Evolutionary conservation across 208 protist genomes (phyloP), one percentile per base, ranked within the genome.

Genomic region (Herpetomonas muscarum): DNA sequence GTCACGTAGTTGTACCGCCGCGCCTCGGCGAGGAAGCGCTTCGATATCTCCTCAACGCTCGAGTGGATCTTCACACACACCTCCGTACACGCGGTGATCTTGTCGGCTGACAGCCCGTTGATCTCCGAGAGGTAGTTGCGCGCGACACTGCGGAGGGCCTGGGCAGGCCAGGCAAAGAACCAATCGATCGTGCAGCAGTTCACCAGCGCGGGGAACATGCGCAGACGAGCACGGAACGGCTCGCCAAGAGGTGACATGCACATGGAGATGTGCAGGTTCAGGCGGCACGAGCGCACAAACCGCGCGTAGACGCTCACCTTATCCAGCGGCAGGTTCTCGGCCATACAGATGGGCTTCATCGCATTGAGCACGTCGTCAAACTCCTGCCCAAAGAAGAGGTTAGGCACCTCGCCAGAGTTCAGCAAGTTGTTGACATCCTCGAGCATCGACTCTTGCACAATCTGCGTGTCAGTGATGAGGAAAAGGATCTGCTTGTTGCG

Each of bases 151-250:
- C 67, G 55, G 15, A 99, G 79, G 15, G 98, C 97, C 58, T 98
- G 87, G 29, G 83, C 73, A 25, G 97, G 97, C 97, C 98, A 99
- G 42, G 90, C 87, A 13, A 84, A 83, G 72, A 99, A 99, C 98
- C 97, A 99, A 69, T 99, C 98, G 66, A 99, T 99, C 1, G 97
- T 98, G 68, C 96, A 98, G 79, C 97, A 99, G 67, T 98, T 99
- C 37, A 99, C 96, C 4, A 99, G 73, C 2, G 98, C 96, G 3
- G 98, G 98, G 74, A 99, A 99, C 89, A 98, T 98, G 58, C 97
- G 87, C 12, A 99, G 84, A 26, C 98, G 81, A 30, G 68, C 91
- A 29, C 97, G 83, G 82, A 99, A 99, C 3, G 81, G 61, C 64
- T 98, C 95, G 63, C 96, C 95, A 21, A 98, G 72, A 9, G 98